Percentiles rank a stretch among this genome's conserved stretches.
phyloP scores from a whole-genome alignment of 306 rosid species.

The Datisca glomerata region DNA sequence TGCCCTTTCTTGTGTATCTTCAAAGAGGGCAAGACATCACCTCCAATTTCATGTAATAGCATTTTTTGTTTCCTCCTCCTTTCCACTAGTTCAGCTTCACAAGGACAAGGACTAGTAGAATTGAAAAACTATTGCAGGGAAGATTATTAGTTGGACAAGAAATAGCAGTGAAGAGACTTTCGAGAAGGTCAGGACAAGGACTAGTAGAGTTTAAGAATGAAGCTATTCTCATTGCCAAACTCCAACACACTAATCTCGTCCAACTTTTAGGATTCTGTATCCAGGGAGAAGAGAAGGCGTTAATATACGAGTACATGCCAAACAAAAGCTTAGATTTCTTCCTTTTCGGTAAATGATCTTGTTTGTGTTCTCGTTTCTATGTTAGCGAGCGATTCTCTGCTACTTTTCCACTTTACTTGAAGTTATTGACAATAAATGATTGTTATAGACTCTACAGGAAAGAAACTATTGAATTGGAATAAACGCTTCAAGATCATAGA shows the following conservation, averaged over 20 bases:
- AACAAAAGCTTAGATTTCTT: conserved; percentile 20
- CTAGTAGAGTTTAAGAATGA: too few relatives aligned
- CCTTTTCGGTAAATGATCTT: conserved; percentile 18
- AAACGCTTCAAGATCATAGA: too few relatives aligned
- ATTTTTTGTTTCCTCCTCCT: too few relatives aligned
- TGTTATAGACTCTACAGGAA: conserved; percentile 14
- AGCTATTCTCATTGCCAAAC: conserved; percentile 24
- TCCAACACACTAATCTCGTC: conserved; percentile 33
- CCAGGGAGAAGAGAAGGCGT: conserved; percentile 20
- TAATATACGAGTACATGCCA: conserved; percentile 14
- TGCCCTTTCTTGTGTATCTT: neutral
- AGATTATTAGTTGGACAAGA: conserved; percentile 19
- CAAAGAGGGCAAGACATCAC: too few relatives aligned
- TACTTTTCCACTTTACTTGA: neutral
- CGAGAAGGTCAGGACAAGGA: conserved; percentile 28
- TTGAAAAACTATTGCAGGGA: conserved; percentile 27
- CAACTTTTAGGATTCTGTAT: conserved; percentile 30
- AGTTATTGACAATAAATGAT: neutral
- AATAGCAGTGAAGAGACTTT: conserved; percentile 33
- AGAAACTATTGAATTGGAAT: conserved; percentile 14
- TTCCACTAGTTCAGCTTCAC: too few relatives aligned
- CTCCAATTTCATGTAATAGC: too few relatives aligned
- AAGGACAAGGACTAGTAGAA: too few relatives aligned
- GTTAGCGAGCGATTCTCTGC: neutral
- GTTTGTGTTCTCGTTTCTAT: neutral